Evolutionary conservation across 805 yeast genomes (phyloP), one percentile per base, ranked within the genome.

Genomic region (Candida palmyrensis): DNA sequence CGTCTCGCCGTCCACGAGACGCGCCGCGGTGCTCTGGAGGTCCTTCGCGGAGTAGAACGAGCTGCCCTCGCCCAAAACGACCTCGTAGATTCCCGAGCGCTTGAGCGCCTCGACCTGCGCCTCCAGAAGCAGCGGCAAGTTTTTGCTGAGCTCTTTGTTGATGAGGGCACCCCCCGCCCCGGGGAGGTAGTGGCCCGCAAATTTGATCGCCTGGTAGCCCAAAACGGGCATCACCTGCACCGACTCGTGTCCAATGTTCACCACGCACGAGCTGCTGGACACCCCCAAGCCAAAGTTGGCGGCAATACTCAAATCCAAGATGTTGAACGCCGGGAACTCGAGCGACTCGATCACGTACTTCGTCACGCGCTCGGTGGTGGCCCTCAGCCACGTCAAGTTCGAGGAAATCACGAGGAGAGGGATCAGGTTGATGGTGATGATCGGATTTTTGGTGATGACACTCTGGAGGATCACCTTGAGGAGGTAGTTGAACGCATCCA

Each of bases 211-310:
- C 37, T 79, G 77, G 47, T 75, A 86, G 41, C 84, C 92, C 19
- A 83, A 57, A n/a, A 90, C 75, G 3, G 96, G 92, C 9, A 79
- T 68, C 16, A 90, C 67, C 51, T 87, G 95, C 3, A 88, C 76
- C 44, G 80, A 75, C 16, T 78, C 75, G 41, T 66, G 63, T 13
- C 97, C 97, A 29, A 90, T 69, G 55, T 90, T 95, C 26, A 90
- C 75, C 12, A 90, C 82, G 23, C 82, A 61, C 1, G 88, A 71
- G 40, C 78, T 82, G 25, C 79, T 71, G 8, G 77, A 60, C 11
- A 72, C 61, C 4, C 86, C 84, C 52, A 80, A 69, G 0, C 96
- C 90, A 56, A 77, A 88, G 12, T 83, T 65, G 1, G 87, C 62
- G 5, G 86, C 82, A 24, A 87, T 59, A 1, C 88, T 66, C 14